Base-by-base conservation (phyloP, 352 stramenopile species). In the Globisporangium perplexum region DNA sequence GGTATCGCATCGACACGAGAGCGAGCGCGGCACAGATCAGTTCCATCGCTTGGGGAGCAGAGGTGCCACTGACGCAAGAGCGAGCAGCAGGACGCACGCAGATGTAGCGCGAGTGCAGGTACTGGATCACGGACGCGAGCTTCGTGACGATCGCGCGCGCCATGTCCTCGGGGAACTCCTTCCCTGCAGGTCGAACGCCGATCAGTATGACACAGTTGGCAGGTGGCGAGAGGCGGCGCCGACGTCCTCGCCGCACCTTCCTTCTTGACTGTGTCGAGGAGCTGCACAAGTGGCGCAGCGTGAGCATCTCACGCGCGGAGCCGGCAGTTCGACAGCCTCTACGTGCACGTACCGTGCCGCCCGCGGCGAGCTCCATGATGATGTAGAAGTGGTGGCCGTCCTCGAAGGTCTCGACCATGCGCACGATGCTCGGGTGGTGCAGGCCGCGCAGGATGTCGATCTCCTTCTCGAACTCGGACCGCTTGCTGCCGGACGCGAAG, bases 371-470 rank as follows among this genome's bases (percentile, higher is more conserved):
- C 59, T 93, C 82, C 82, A 93, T 93, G 70, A 93, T 88, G 61
- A 93, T 90, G 57, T 86, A 87, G 57, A 93, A 90, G 51, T 90
- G 77, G 47, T 85, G 65, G 31, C 70, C 59, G 35, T 87, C 76
- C 59, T 93, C 80, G 36, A 77, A 93, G 1, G 82, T 93, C 54
- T 93, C 82, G 7, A 90, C 45, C 71, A 93, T 86, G 18, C 72
- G 72, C 53, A 93, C 82, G 39, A 93, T 90, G 50, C 84, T 88
- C 20, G 80, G 77, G 52, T 93, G 82, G 53, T 93, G 82, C 46
- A 93, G 49, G 1, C 83, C 82, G 18, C 80, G 66, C 23, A 89
- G 50, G 30, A 93, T 81, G 51, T 87, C 69, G 46, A 90, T 93
- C 60, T 93, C 82, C 30, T 77, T 83, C 53, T 86, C 77, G 49